Evolutionary conservation across 768 basidiomycete species (phyloP), one percentile per base, ranked within the genome.

Genomic region (Candolleomyces aberdarensis): DNA sequence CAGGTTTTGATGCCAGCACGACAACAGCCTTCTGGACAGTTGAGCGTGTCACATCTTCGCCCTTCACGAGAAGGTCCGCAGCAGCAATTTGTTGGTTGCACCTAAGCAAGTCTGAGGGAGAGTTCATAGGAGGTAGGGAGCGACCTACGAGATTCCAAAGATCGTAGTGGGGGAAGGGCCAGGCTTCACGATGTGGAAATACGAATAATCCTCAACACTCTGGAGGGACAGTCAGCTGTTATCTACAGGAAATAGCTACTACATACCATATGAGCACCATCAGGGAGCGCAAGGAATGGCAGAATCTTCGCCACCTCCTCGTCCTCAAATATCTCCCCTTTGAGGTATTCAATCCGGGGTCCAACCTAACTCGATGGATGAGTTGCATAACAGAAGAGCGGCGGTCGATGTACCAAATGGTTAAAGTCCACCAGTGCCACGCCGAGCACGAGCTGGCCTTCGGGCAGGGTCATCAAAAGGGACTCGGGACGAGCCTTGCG

Each of bases 21-120:
- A 98, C 94, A 3, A 99, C 92, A 0, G 97, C 96, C 71, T 98
- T 99, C 73, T 99, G 97, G 0, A 99, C 97, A 9, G 89, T 98
- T 5, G 91, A 94, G 15, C 97, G 87, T 5, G 97, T 98, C 17
- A 98, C 92, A 64, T 97, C 96, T 2, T 84, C 78, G 43, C 85
- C 83, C 69, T 88, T 90, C 51, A 91, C 88, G 4, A 94, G 77
- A 31, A 99, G 80, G 22, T 87, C 80, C 0, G 88, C 82, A 1
- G 95, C 80, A 10, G 92, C 78, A 39, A 99, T 94, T 77, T 99
- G 97, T 53, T 96, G 93, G 67, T 98, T 98, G 71, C 96, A 96
- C 67, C 93, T 95, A 60, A 10, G 53, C 2, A 50, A 58, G 48
- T 49, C 54, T 69, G 26, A 66, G 62, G 26, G 26, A 44, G 26